Percentiles rank a stretch among this genome's conserved stretches.
Conservation (phyloP, 2,329 filamentous ascomycete genomes). For the Stylonectria norvegica region DNA sequence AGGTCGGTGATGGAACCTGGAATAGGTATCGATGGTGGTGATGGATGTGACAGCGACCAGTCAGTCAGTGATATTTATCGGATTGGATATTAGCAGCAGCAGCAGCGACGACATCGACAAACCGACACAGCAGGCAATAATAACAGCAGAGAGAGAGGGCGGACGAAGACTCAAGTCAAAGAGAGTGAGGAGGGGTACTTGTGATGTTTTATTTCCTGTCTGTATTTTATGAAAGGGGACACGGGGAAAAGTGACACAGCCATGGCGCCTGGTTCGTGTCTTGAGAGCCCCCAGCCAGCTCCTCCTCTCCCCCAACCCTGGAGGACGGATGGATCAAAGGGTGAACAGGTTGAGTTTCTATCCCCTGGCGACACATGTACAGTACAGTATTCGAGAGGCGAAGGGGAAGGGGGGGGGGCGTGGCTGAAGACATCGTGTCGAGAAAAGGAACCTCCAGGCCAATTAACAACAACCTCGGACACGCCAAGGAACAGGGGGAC, state of each 20-base stretch:
- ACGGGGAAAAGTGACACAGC: slow-evolving; percentile 31
- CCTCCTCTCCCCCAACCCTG: no score
- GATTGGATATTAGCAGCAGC: not conserved
- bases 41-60: not conserved
- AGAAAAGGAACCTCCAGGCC: no score
- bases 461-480: no score
- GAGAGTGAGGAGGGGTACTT: slow-evolving; percentile 25
- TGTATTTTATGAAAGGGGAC: slow-evolving; percentile 31
- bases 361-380: no score
- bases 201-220: slow-evolving; percentile 30
- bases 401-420: slow-evolving; percentile 1
- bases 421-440: not conserved
- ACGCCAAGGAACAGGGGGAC: no score
- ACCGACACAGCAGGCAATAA: not conserved
- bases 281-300: slow-evolving; percentile 29
- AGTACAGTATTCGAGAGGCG: no score
- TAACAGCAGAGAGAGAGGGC: slow-evolving; percentile 1
- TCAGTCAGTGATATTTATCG: not conserved
- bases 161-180: not conserved
- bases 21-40: no score
- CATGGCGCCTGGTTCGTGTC: slow-evolving; percentile 29
- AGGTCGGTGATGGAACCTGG: no score
- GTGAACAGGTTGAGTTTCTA: no score
- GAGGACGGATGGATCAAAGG: slow-evolving; percentile 28
- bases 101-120: not conserved